Evolutionary conservation across 371 early-diverging fungal species (phyloP), one percentile per base, ranked within the genome.

Genomic region (Apophysomyces elegans): DNA sequence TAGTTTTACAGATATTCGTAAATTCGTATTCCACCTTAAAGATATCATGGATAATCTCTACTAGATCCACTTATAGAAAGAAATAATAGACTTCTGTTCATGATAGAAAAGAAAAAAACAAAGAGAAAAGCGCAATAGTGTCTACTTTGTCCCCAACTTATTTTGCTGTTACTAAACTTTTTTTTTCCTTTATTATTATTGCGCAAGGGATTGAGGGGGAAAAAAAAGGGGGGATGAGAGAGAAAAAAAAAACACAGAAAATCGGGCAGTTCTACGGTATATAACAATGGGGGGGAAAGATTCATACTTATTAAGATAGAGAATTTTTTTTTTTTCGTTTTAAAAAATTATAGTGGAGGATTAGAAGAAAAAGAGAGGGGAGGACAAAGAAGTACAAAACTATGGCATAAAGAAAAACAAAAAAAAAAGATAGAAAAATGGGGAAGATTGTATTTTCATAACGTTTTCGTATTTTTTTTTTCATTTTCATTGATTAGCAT

Each of bases 1-100:
- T 74, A 86, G 88, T 4, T 98, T 93, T 76, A 76, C 69, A 56
- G 99, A 99, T 63, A 92, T 95, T 2, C 72, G 75, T 56, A 36
- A 61, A 16, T 83, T 78, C 68, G 81, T 86, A 12, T 66, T 68
- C 3, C 71, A 67, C 37, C 76, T 89, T 56, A 84, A 84, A 68
- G 61, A 76, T 7, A 70, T 79, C 16, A 74, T 87, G 60, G 73
- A 81, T 18, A 41, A 69, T n/a, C 65, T 84, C 5, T 80, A 67
- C 13, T 63, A 21, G 46, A 41, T 61, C 21, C 21, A 61, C 13
- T 26, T 26, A 35, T 2, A 37, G 21, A 8, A 14, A 35, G 7
- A 16, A 35, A 38, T 60, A 0, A 9, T 45, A 11, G 26, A 41
- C 61, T 26, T 2, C 3, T 1, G 32, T 26, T 26, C 32, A 26